Conservation (phyloP, 192 early-diverging fungal genomes). For the Coemansia sp. region DNA sequence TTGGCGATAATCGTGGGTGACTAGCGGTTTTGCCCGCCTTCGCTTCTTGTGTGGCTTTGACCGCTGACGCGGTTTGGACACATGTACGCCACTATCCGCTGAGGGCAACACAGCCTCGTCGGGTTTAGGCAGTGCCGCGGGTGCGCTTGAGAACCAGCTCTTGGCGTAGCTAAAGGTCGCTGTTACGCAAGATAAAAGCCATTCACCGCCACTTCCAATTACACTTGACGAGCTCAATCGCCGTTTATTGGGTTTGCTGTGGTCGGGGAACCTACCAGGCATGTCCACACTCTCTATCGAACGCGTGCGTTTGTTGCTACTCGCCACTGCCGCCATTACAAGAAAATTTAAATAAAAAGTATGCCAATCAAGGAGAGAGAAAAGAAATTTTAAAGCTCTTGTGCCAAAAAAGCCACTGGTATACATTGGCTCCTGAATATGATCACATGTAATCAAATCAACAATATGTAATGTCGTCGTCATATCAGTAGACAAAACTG, state of each 20-base stretch:
- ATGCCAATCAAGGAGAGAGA: background rate
- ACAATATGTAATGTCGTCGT: background rate
- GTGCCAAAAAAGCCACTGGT: background rate
- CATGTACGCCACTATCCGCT: background rate
- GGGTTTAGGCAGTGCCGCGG: background rate
- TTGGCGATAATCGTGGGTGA: background rate
- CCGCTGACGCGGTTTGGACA: background rate
- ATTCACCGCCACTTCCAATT: background rate
- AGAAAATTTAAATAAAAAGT: background rate
- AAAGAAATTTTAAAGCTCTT: background rate
- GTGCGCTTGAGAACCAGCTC: conserved; percentile 19
- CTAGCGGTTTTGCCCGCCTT: conserved; percentile 3
- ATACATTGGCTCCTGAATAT: background rate
- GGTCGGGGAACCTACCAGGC: conserved; percentile 37
- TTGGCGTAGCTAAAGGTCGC: conserved; percentile 32
- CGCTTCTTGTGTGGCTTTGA: conserved; percentile 3
- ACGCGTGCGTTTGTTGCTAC: conserved; percentile 33
- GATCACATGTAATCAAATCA: background rate
- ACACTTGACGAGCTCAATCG: background rate
- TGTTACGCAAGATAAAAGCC: conserved; percentile 23
- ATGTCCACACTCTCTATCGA: conserved; percentile 22
- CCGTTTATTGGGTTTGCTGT: conserved; percentile 12
- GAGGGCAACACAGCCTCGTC: background rate
- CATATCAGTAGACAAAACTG: background rate
- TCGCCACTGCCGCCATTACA: conserved; percentile 7